Evolutionary conservation across 768 basidiomycete genomes (phyloP), one percentile per base, ranked within the genome.

Genomic region (Fistulinella prunicolor): DNA sequence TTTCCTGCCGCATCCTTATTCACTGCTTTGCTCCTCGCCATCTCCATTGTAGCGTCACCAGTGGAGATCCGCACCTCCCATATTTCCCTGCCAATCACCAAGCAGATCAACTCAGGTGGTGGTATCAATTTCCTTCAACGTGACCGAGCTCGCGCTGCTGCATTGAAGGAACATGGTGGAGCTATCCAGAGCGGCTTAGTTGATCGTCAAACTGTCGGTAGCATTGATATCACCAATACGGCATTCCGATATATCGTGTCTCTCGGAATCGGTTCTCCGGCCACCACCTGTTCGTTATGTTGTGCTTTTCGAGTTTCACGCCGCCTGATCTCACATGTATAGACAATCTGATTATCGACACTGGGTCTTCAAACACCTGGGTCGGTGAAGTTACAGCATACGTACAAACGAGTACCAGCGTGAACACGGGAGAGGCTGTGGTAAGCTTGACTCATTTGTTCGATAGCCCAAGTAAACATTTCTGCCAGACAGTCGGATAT

Each of bases 331-430:
- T 41, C 28, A 34, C 28, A 9, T 20, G 17, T 37, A 35, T 50
- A 85, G 82, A 79, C 59, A 44, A 60, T 4, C 72, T 86, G 40
- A 58, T 85, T 42, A 67, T 85, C 45, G 83, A 85, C 58, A 83
- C 83, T 4, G 42, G 64, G 29, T 82, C 81, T 64, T 83, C 84
- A n/a, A 86, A 85, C 68, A 86, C 83, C 19, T 86, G 84, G 83
- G 70, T 86, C 38, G 83, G 84, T 20, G 81, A 84, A 22, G 52
- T 21, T 12, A 66, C 57, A 19, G 13, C 63, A 2, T 86, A 81
- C 57, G 61, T 59, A 17, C 51, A 54, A 52, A 84, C 84, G 8
- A 69, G 69, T 46, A 77, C 81, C 21, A 82, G 79, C 46, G 59
- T 30, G 9, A 47, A 70, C 53, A 84, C 81, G 16, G 51, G 57